phyloP scores from a whole-genome alignment of 345 rosid species.

The Eucalyptus shirleyi region DNA sequence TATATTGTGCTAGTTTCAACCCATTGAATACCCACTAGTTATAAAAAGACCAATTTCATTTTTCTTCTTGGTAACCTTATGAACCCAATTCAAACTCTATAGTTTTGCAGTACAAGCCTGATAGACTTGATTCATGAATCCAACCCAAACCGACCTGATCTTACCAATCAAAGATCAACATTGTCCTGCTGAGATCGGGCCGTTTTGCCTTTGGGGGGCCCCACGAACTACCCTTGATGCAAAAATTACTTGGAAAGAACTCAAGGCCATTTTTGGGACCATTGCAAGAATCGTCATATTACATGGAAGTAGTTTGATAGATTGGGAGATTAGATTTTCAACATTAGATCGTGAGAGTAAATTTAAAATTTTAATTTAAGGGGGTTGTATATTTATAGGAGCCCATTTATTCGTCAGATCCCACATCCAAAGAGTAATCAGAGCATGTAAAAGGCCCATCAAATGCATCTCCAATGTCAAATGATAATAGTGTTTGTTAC shows the following conservation, averaged over 20 bases:
- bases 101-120: neutral
- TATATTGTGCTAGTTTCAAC: neutral
- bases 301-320: neutral
- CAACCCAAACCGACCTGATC: neutral
- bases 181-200: accelerated
- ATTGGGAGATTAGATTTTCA: neutral
- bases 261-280: neutral
- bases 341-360: neutral
- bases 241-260: neutral
- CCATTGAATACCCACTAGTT: neutral
- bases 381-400: no score
- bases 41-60: neutral
- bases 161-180: neutral
- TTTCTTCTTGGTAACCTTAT: neutral
- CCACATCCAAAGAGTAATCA: neutral
- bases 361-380: neutral
- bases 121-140: accelerated
- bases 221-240: neutral
- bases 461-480: neutral
- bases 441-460: neutral
- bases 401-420: accelerated
- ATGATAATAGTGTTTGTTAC: neutral
- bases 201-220: neutral
- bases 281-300: accelerated
- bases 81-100: neutral